Conservation (phyloP, 1,139 yeast species). For the Martiniozyma asiatica region DNA sequence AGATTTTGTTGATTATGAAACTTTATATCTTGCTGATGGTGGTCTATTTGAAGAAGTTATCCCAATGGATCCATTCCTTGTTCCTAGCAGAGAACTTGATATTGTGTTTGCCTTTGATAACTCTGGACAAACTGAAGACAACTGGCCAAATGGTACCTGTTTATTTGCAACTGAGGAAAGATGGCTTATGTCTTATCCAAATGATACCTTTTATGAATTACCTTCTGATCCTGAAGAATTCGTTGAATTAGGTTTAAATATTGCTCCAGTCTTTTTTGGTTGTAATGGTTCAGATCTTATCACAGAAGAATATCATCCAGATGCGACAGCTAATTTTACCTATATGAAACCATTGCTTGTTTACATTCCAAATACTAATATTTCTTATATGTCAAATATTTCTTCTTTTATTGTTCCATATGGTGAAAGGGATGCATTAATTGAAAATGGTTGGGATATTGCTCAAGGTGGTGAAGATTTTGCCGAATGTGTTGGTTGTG, state of each 20-base stretch:
- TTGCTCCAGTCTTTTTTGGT: constrained; percentile 42
- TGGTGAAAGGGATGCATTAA: constrained; percentile 32
- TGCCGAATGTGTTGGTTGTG: constrained; percentile 46
- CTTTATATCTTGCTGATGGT: constrained; percentile 43
- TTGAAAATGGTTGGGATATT: constrained; percentile 42
- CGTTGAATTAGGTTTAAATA: constrained; percentile 29
- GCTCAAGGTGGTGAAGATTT: constrained; percentile 35
- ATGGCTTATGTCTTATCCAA: constrained; percentile 29
- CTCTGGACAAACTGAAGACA: constrained; percentile 44
- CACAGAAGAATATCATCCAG: constrained; percentile 22
- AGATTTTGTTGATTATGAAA: constrained; percentile 23
- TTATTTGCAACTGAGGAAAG: constrained; percentile 25
- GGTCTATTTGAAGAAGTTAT: constrained; percentile 56
- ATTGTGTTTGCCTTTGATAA: constrained; percentile 53
- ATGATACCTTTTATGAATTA: constrained; percentile 35
- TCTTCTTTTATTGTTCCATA: constrained; percentile 33
- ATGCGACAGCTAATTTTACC: constrained; percentile 21
- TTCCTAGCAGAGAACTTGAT: constrained; percentile 39
- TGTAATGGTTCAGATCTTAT: constrained; percentile 24
- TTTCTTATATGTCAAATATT: constrained; percentile 34
- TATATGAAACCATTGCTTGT: constrained; percentile 38
- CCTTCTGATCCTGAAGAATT: constrained; percentile 34
- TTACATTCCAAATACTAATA: constrained; percentile 42
- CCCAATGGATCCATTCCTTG: constrained; percentile 50
- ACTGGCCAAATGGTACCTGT: constrained; percentile 61